Base-by-base conservation (phyloP, 2,329 filamentous ascomycete species). In the Fusarium sp. region DNA sequence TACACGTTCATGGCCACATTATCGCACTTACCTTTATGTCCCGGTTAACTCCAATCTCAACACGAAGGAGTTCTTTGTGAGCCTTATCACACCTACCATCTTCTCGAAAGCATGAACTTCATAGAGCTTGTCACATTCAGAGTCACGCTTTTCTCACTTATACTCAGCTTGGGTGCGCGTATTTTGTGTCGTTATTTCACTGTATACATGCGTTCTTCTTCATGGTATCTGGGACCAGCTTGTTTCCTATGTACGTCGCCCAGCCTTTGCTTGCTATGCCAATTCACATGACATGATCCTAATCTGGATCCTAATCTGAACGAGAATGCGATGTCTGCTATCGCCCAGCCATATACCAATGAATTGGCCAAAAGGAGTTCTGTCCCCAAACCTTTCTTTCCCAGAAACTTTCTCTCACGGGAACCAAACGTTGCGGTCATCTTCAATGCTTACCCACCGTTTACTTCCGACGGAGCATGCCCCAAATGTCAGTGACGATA, bases 401-500 rank as follows among this genome's bases (percentile, higher is more conserved):
- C 20, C 32, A 37, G 45, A 34, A 22, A n/a, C 34, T n/a, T 11
- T 22, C 12, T 16, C 12, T 41, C 18, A 27, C 25, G 16, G 25
- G 22, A 52, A 27, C 24, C 25, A 22, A 9, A 32, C 27, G 27
- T 13, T 9, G 25, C 9, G 44, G 12, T 44, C 24, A 7, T 45
- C 10, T 7, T 7, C 11, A 32, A 40, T 22, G 18, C 10, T 46
- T 8, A 14, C 9, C 22, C 20, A n/a, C 22, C 5, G 16, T 32
- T 59, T 57, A 75, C 53, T 76, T 75, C 37, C 75, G 61, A 42
- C 70, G 57, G 25, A 75, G 58, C 24, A 77, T 62, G 12, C 62
- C 29, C 63, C 69, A 74, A 16, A 76, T 57, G 47, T 79, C 78
- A 13, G 60, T 57, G 20, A 78, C 37, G 78, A 84, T 84, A 4